Conservation (phyloP, 768 basidiomycete genomes). For the Kwoniella botswanensis region DNA sequence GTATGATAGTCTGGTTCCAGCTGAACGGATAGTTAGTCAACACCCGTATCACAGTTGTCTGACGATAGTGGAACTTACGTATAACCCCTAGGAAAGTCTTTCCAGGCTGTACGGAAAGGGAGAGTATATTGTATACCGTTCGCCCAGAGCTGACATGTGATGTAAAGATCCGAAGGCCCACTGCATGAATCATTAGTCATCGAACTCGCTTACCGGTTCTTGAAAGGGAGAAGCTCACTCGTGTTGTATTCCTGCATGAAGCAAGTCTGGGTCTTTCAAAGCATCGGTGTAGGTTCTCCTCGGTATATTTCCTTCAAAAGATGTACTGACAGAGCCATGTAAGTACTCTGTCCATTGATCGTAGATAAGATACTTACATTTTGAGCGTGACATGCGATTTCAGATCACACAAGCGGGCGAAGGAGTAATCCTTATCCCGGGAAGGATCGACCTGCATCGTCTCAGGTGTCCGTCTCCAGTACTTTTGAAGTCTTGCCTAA, state of each 20-base stretch:
- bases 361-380: constrained; percentile 47
- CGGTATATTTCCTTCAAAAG: constrained; percentile 76
- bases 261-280: constrained; percentile 78
- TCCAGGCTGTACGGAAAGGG: constrained; percentile 88
- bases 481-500: background rate
- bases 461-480: background rate
- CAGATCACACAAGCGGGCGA: constrained; percentile 86
- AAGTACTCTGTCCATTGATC: background rate
- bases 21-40: constrained; percentile 58
- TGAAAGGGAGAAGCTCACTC: no score
- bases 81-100: constrained; percentile 83
- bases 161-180: constrained; percentile 87
- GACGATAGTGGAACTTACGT: constrained; percentile 62
- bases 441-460: constrained; percentile 39
- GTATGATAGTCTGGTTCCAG: constrained; percentile 94
- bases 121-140: constrained; percentile 93
- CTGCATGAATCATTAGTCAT: constrained; percentile 60
- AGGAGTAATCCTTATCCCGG: constrained; percentile 76
- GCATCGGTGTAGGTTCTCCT: constrained; percentile 76
- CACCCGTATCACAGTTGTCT: background rate
- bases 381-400: constrained; percentile 76
- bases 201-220: no score
- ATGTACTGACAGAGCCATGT: constrained; percentile 35
- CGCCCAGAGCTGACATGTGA: constrained; percentile 87
- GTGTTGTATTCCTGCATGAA: constrained; percentile 78